phyloP scores from a whole-genome alignment of 169 alveolate genomes.

The Cryptosporidium tyzzeri region DNA sequence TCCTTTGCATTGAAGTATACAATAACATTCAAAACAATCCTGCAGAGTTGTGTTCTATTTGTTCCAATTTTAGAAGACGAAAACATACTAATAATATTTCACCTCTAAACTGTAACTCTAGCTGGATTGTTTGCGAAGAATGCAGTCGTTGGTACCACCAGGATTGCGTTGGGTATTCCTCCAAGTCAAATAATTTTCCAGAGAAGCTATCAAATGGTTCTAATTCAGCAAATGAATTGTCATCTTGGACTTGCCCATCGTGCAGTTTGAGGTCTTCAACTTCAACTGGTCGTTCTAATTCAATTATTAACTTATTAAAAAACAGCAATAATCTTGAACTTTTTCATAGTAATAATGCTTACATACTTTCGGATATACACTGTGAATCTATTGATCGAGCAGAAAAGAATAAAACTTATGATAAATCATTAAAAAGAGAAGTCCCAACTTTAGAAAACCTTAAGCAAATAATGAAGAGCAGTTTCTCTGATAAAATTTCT shows the following conservation, averaged over 20 bases:
- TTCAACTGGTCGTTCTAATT: background rate
- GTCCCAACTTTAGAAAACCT: constrained; percentile 23
- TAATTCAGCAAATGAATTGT: background rate
- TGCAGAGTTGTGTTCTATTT: constrained; percentile 47
- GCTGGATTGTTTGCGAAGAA: constrained; percentile 58
- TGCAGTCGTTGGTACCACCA: constrained; percentile 62
- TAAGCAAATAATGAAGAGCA: background rate
- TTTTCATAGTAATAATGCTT: constrained; percentile 9
- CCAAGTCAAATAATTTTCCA: background rate
- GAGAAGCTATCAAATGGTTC: background rate
- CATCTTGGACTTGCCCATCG: constrained; percentile 41
- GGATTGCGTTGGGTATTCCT: constrained; percentile 33
- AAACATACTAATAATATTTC: background rate
- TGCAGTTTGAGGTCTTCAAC: constrained; percentile 30
- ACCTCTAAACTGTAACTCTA: too few relatives aligned
- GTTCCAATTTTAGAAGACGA: constrained; percentile 15
- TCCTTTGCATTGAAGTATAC: constrained; percentile 25
- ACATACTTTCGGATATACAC: constrained; percentile 9
- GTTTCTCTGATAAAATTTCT: constrained; percentile 1
- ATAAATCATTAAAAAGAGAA: constrained; percentile 20
- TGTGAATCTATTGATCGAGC: background rate
- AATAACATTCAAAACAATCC: constrained; percentile 42
- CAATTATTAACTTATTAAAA: constrained; percentile 7
- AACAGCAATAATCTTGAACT: constrained; percentile 2
- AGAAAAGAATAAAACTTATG: background rate